These are phyloP conservation scores for Zea mays DNA, from an alignment of 176 grass and related monocot species.

Conservation along the genomic window Zm-B73-REFERENCE-NAM-5.0 NC_050100.1:30045501-30046000, in stretches of 20 bases:
- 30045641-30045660: too few species aligned
- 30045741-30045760: background rate
- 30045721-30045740: background rate
- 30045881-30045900: background rate
- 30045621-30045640: too few species aligned
- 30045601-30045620: too few species aligned
- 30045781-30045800: background rate
- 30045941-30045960: background rate
- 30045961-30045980: slow-evolving; percentile 4
- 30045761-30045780: background rate
- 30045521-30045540: too few species aligned
- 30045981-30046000: background rate
- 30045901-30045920: background rate
- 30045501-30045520: too few species aligned
- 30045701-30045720: background rate
- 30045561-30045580: too few species aligned
- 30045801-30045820: background rate
- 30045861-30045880: background rate
- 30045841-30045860: background rate
- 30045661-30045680: too few species aligned
- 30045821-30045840: background rate
- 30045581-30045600: too few species aligned
- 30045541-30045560: too few species aligned
- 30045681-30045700: too few species aligned
- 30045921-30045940: slow-evolving; percentile 5